Evolutionary conservation across 2,329 filamentous ascomycete genomes (phyloP), one percentile per base, ranked within the genome.

Genomic region (Verticillium tricorpus): DNA sequence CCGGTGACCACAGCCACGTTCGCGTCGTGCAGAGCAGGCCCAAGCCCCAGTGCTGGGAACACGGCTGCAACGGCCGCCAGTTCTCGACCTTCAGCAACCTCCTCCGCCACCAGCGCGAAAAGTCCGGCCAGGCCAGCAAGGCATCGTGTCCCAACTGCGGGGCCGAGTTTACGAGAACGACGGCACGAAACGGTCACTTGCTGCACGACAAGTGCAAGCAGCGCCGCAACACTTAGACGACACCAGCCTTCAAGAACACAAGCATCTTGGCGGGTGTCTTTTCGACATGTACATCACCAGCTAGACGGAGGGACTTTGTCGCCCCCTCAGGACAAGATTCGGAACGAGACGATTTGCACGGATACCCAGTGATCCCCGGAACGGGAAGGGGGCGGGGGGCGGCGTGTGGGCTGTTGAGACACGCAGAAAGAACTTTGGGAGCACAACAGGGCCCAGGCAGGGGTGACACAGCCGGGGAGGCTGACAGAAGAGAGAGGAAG

Each of bases 11-110:
- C 69, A 68, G 67, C 66, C 79, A 86, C 66, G 87, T 91, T 45
- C 83, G 90, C 63, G 86, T 93, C 17, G 82, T 93, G 19, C 89
- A 90, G 73, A 88, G 87, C 68, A 85, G 91, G 66, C 92, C 92
- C n/a, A 96, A 96, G 77, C 93, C 93, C 56, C 92, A 96, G 73
- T 97, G 94, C 76, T 98, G 92, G 91, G 94, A 97, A 64, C 94
- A 98, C 71, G 94, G 93, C 12, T 98, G 94, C 80, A 97, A 97
- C 70, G 94, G 94, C 22, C 88, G 93, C 34, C 91, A 96, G 71
- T 98, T 98, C 72, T 96, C 92, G 19, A 97, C 94, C 3, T 97
- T 97, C 73, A 97, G 93, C 84, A 97, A 97, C 73, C 84, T 97
- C 3, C 81, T 97, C 40, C 85, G 94, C 65, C 94, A 98, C 74